Percentiles rank a stretch among this genome's conserved stretches.
Evolutionary conservation across 805 yeast species (phyloP).

Genomic region (Lipomyces kockii): DNA sequence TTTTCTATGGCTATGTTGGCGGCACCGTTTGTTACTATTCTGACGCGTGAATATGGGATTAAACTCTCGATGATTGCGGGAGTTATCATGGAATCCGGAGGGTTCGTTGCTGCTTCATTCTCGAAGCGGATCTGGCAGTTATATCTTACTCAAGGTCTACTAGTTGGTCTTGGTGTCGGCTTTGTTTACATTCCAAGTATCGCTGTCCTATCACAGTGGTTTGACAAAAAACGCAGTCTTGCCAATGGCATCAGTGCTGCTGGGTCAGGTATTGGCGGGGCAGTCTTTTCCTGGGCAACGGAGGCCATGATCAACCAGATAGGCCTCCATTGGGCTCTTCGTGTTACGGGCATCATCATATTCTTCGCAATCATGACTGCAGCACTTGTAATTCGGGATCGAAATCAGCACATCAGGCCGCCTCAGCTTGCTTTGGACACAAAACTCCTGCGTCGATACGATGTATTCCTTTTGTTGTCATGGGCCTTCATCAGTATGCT

Average conservation of each 20-base stretch:
- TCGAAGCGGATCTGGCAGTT: conserved; percentile 50
- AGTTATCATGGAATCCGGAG: not conserved
- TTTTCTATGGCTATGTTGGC: conserved; percentile 9
- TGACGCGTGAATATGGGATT: conserved; percentile 3
- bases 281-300: conserved; percentile 56
- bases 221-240: conserved; percentile 48
- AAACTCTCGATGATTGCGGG: not conserved
- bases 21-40: conserved; percentile 7
- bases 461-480: conserved; percentile 5
- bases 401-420: not conserved
- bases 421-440: conserved; percentile 3
- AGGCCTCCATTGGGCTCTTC: conserved; percentile 60
- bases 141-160: conserved; percentile 57
- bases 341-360: conserved; percentile 55
- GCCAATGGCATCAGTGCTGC: conserved; percentile 53
- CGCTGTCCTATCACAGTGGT: conserved; percentile 54
- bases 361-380: conserved; percentile 32
- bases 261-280: conserved; percentile 60
- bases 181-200: conserved; percentile 53
- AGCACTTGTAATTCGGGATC: conserved; percentile 3
- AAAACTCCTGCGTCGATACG: conserved; percentile 3
- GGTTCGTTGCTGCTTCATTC: not conserved
- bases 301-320: conserved; percentile 47
- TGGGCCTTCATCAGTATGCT: conserved; percentile 9
- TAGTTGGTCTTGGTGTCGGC: conserved; percentile 53